Evolutionary conservation across 306 rosid species (phyloP), one percentile per base, ranked within the genome.

Genomic region (Citrullus amarus): DNA sequence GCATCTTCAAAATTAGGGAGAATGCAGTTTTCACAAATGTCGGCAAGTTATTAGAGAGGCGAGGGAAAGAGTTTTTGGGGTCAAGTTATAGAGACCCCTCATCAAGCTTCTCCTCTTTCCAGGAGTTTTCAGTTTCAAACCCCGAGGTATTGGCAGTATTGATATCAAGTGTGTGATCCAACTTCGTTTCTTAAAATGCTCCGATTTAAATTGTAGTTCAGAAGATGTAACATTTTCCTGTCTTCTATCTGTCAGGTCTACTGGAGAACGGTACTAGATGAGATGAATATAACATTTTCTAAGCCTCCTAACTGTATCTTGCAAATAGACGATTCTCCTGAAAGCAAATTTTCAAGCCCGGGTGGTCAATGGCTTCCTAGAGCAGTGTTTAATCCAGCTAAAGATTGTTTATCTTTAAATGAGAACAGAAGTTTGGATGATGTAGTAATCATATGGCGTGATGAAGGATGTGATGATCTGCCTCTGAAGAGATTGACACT

Each of bases 311-410:
- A 84, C 73, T 87, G 98, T 75, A 91, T 95, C 85, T 81, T 95
- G 62, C 83, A 76, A 25, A 92, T 89, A 76, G 61, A 80, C 71
- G 39, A 74, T 30, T 28, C 85, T 14, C 82, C 83, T n/a, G 89
- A 85, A 18, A 79, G 66, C 78, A 79, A 81, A 9, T 66, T 75
- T 20, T 73, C 88, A 12, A 56, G 79, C 77, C 92, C 93, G 10
- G 92, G 93, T 71, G 96, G 93, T 67, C 86, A 87, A 79, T 95
- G 98, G 97, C 96, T 95, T 79, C 96, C 97, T 18, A 91, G 93
- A 86, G 98, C 97, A 13, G 86, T 73, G 38, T 60, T 91, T 68
- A 95, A 95, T 84, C 91, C 97, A 8, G 98, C 97, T 38, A 81
- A 86, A 59, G 89, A 87, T 86, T 95, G 99, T 82, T 87, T 92